Evolutionary conservation across 306 rosid genomes (phyloP).

Genomic region (Argentina anserina): DNA sequence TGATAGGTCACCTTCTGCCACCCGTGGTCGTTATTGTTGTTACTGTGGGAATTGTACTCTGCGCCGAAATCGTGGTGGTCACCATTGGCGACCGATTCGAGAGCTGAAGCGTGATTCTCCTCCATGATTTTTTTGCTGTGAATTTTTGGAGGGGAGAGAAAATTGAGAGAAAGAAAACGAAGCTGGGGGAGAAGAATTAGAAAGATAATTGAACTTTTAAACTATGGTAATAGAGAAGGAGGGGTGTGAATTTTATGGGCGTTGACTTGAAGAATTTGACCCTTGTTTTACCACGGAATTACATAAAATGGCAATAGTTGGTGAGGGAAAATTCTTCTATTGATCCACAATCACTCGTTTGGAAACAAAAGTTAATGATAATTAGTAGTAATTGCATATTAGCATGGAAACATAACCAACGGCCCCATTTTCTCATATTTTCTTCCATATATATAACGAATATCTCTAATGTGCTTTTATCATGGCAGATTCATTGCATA

Average conservation of each 20-base stretch:
- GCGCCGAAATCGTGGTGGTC: conserved; percentile 21
- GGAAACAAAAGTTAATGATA: background rate
- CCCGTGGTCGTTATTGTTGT: conserved; percentile 53
- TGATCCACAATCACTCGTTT: background rate
- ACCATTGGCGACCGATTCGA: conserved; percentile 33
- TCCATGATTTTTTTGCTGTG: conserved; percentile 38
- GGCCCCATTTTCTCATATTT: background rate
- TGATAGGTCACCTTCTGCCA: conserved; percentile 96
- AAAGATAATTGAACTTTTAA: background rate
- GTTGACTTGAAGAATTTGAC: conserved; percentile 38
- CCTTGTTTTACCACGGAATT: conserved; percentile 29
- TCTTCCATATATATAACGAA: no score
- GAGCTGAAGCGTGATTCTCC: conserved; percentile 36
- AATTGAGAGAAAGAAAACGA: background rate
- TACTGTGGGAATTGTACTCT: conserved; percentile 9
- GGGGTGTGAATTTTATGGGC: conserved; percentile 6
- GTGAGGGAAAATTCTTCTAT: background rate
- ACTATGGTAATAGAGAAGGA: background rate
- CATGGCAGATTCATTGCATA: no score
- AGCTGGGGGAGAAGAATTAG: background rate
- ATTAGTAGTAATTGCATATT: background rate
- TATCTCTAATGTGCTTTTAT: no score
- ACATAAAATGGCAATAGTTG: conserved; percentile 12
- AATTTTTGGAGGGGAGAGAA: background rate
- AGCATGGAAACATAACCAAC: background rate